Base-by-base conservation (phyloP, 768 basidiomycete genomes). In the Russula sp. region DNA sequence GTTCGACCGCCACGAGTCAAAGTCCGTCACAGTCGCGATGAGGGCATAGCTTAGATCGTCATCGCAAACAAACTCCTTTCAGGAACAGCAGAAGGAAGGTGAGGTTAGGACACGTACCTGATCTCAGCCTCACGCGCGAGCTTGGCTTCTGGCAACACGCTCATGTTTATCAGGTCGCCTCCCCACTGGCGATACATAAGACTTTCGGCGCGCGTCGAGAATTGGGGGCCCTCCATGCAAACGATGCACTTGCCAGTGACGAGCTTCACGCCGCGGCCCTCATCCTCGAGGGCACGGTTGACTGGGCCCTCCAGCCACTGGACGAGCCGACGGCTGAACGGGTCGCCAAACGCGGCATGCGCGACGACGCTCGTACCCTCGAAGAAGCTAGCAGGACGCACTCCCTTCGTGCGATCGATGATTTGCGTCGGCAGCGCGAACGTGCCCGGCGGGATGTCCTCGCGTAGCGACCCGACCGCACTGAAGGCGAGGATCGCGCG, bases 131-230 rank as follows among this genome's bases (percentile, higher is more conserved):
- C 95, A 14, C 95, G 78, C 3, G 96, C 96, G 47, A 98, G 80
- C 78, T 98, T 98, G n/a, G 95, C 86, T 76, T 99, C 96, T 2
- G 97, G 97, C 32, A 98, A 77, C 45, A 91, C 91, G 62, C 91
- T 96, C 96, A 99, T 99, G 74, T 98, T 95, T 76, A 96, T 95
- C 71, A 96, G 76, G 73, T 96, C 92, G 6, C 85, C 91, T 9
- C 96, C 96, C 89, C 91, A 95, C 52, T 81, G 80, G 22, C 94
- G 81, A 74, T 98, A 97, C 94, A 97, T 94, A 70, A 82, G 70
- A 70, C 91, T 94, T 82, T 99, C 96, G 18, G 96, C 96, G 42
- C 96, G 79, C n/a, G 96, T 99, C 59, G 94, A 96, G 79, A 99
- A 99, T 75, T 94, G 94, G 37, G 91, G 91, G 54, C 95, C 95